Evolutionary conservation across 768 basidiomycete genomes (phyloP), one percentile per base, ranked within the genome.

Genomic region (Trametes punicea): DNA sequence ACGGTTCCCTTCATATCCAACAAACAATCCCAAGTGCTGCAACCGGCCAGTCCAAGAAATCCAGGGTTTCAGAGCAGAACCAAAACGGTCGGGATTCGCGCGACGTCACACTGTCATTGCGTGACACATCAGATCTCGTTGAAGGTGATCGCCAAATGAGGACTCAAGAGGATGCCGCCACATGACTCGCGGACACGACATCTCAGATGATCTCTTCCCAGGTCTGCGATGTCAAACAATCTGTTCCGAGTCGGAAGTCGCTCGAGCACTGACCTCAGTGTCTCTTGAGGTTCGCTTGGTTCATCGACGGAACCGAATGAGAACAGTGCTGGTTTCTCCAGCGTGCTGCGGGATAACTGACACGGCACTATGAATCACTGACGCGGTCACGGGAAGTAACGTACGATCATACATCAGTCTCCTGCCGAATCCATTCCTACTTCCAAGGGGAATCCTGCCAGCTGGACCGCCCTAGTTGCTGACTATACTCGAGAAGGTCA

Each of bases 101-200:
- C 6, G 18, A 49, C 15, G 34, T 36, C 44, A 20, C 31, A n/a
- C n/a, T n/a, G 58, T 55, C 53, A 55, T 53, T 18, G 20, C 39
- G 48, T 56, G 21, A 55, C 58, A 41, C n/a, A 36, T 26, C 39
- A 47, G 53, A 55, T 60, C 53, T 23, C 29, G 36, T 56, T 48
- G 10, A 11, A 42, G 41, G 16, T 51, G 40, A 54, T 48, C 53
- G 36, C 52, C 36, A 55, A 42, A 40, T n/a, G n/a, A n/a, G n/a
- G n/a, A n/a, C n/a, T n/a, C n/a, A n/a, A 25, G 38, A 16, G 41
- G 47, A 39, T 46, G 47, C 36, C 52, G 48, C 58, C 57, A 29
- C 52, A 54, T 59, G 52, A 59, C 46, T 44, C 44, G 46, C 40
- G 7, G 10, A 39, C 44, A 54, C 46, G 33, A 46, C 33, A 23